Conservation (phyloP, 2,329 filamentous ascomycete species). For the Penicillium hesseltinei region DNA sequence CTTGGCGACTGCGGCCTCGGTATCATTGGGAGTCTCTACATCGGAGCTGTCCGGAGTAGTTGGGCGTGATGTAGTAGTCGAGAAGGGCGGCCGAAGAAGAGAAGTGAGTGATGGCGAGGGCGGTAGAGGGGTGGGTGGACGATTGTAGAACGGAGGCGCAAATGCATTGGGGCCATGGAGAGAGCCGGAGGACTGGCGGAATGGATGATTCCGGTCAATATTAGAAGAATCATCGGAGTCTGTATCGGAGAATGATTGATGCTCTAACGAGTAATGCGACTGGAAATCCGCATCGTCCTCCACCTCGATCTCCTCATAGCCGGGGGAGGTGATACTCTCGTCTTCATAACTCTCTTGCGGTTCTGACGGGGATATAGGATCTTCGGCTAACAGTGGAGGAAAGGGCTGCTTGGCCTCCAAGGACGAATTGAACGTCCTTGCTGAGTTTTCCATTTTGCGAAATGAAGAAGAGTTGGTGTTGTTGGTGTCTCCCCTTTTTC, state of each 20-base stretch:
- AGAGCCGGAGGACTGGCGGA: conserved; percentile 42
- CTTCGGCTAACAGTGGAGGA: conserved; percentile 30
- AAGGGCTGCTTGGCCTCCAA: conserved; percentile 37
- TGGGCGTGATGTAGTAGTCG: conserved; percentile 71
- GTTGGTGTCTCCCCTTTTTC: conserved; percentile 8
- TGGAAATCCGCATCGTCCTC: conserved; percentile 47
- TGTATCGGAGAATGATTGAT: conserved; percentile 38
- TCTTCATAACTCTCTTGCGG: conserved; percentile 26
- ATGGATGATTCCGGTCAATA: conserved; percentile 37
- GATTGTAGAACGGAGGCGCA: conserved; percentile 90
- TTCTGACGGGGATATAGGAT: conserved; percentile 26
- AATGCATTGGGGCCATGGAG: conserved; percentile 51
- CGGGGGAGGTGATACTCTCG: conserved; percentile 28
- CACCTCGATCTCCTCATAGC: conserved; percentile 30
- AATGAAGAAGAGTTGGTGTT: not conserved
- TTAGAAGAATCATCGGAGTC: conserved; percentile 35
- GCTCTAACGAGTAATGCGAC: conserved; percentile 45
- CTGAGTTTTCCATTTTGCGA: conserved; percentile 15
- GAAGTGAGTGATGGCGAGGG: conserved; percentile 91
- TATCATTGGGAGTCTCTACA: conserved; percentile 67
- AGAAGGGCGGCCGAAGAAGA: conserved; percentile 71
- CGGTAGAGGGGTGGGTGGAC: conserved; percentile 90
- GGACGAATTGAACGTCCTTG: conserved; percentile 10
- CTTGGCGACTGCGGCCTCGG: conserved; percentile 59
- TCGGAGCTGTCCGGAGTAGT: conserved; percentile 91